Base-by-base conservation (phyloP, 345 rosid species). In the Passiflora organensis region DNA sequence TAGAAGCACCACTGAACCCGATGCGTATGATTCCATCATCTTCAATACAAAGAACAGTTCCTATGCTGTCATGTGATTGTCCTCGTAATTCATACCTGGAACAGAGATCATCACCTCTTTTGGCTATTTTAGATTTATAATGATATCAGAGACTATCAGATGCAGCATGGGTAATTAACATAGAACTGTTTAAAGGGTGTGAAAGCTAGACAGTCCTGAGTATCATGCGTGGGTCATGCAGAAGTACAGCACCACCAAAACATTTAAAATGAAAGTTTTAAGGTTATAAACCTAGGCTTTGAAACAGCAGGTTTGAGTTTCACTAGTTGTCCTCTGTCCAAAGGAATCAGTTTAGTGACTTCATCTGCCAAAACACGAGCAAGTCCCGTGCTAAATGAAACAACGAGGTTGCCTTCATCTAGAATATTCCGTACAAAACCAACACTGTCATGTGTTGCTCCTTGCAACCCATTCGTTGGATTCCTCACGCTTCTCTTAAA, bases 1-100 rank as follows among this genome's bases (percentile, higher is more conserved):
- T 75, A 58, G 99, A 93, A 67, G 99, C 99, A 78, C 99, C 99
- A 53, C 91, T 96, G 80, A 89, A 93, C 54, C 99, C 99, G 76
- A 93, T 95, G 51, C 99, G 91, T 67, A 93, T 67, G 68, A 93
- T 86, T n/a, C 99, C 99, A 73, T 93, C 99, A 59, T 93, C 99
- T 68, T 89, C 99, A 65, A 93, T 95, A 62, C 96, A 89, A 59
- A 93, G 60, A 59, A 93, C 99, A 63, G 99, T 93, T 58, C 99
- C 97, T 18, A 89, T 76, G 74, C 95, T 86, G 55, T 93, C 94
- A 50, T 79, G 86, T 56, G 95, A 89, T 45, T 86, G 97, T 62
- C 81, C 91, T 51, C 96, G 89, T 94, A 93, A 93, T 16, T 93
- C 97, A 76, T 82, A 93, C 80, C 96, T 93, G 75, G 36, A 34